A percentile compares a stretch with the other conserved stretches of the same genome.
phyloP scores from a whole-genome alignment of 2,329 filamentous ascomycete species.

The Juglanconis sp. region DNA sequence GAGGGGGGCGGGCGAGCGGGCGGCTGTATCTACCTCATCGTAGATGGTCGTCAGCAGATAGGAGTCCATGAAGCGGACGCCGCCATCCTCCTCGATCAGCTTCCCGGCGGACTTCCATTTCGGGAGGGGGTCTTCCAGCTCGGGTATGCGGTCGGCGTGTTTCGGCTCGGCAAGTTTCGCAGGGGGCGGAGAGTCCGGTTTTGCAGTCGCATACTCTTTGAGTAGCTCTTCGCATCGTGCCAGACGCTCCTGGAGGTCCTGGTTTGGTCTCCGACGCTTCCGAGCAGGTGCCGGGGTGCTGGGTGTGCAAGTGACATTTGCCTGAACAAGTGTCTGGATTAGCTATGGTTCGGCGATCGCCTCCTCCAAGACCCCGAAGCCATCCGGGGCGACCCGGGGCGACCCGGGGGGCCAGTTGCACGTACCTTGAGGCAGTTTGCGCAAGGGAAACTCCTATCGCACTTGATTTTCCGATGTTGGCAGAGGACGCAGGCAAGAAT shows the following conservation, averaged over 20 bases:
- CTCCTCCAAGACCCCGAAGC: not conserved
- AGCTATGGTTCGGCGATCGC: not conserved
- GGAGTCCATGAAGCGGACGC: slow-evolving; percentile 56
- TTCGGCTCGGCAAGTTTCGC: slow-evolving; percentile 19
- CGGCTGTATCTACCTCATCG: slow-evolving; percentile 44
- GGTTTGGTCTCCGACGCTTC: slow-evolving; percentile 57
- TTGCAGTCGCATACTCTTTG: slow-evolving; percentile 51
- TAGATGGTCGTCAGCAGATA: slow-evolving; percentile 52
- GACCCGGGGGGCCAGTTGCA: slow-evolving; percentile 1
- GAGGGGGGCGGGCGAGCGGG: not conserved
- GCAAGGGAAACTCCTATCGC: slow-evolving; percentile 57
- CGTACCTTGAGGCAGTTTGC: slow-evolving; percentile 59
- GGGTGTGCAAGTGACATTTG: slow-evolving; percentile 57
- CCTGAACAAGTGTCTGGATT: slow-evolving; percentile 32
- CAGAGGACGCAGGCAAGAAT: slow-evolving; percentile 55
- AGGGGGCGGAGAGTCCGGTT: slow-evolving; percentile 21
- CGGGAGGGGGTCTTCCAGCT: slow-evolving; percentile 29
- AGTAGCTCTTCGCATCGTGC: slow-evolving; percentile 57
- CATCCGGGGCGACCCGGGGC: not conserved
- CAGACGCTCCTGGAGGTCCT: slow-evolving; percentile 59
- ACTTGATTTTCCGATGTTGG: slow-evolving; percentile 62
- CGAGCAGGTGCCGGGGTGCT: slow-evolving; percentile 58
- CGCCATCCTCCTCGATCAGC: slow-evolving; percentile 53
- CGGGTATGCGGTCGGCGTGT: slow-evolving; percentile 19
- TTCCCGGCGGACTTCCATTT: slow-evolving; percentile 48